A percentile compares a stretch with the other conserved stretches of the same genome.
Evolutionary conservation across 805 yeast genomes (phyloP).

Genomic region (Saturnispora ahearnii): DNA sequence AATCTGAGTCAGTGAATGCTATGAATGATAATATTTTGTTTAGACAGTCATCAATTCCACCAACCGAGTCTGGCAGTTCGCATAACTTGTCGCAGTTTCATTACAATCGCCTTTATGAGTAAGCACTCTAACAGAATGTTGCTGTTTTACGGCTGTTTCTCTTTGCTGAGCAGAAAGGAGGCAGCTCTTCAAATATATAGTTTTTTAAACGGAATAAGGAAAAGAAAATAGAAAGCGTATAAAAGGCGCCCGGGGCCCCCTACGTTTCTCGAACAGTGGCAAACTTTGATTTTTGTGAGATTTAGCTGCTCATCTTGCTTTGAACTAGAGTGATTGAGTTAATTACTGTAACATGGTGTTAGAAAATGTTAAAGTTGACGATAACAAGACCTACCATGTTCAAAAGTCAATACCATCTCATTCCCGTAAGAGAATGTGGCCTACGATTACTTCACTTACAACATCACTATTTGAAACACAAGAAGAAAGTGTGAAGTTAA

Average conservation of each 20-base stretch:
- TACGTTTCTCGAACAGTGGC: neutral
- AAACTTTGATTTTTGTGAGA: neutral
- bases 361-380: neutral
- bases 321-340: neutral
- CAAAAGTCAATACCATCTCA: neutral
- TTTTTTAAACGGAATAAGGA: neutral
- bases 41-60: neutral
- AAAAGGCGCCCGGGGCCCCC: neutral
- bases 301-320: neutral
- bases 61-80: neutral
- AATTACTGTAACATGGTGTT: neutral
- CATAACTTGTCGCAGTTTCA: neutral
- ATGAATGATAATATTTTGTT: neutral
- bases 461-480: slow-evolving; percentile 16
- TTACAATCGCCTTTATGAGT: slow-evolving; percentile 3
- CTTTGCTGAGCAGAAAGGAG: slow-evolving; percentile 1
- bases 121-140: neutral
- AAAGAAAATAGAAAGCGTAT: neutral
- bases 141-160: neutral
- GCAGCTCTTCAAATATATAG: neutral
- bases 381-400: neutral
- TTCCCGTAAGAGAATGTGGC: neutral
- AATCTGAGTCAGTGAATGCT: neutral
- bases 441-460: slow-evolving; percentile 9
- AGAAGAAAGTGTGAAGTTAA: slow-evolving; percentile 9